Evolutionary conservation across 2,329 filamentous ascomycete species (phyloP), one percentile per base, ranked within the genome.

Genomic region (Verticillium isaacii): DNA sequence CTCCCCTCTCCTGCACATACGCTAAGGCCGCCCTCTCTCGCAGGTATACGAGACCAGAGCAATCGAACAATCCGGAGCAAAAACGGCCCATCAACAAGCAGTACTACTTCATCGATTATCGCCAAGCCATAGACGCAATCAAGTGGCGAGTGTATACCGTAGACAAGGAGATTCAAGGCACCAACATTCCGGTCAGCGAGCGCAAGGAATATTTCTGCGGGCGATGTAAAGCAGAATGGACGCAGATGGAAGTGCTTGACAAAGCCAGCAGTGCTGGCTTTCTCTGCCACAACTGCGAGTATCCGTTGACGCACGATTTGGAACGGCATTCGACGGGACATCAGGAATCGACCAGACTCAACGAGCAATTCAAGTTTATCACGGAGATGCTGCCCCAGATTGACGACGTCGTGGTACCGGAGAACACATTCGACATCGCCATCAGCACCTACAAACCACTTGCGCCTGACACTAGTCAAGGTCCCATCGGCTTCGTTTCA

Each of bases 91-190:
- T 90, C 67, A 93, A 90, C 72, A 87, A 92, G 69, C 96, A 94
- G 65, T 99, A 97, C 82, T 99, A 96, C 79, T 99, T 92, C 77
- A 94, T 99, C 73, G 93, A 97, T 73, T 96, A 96, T 71, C 92
- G 95, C 63, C 90, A 92, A 62, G 92, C 94, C 39, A 92, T 99
- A 71, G 95, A 99, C 77, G 92, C 92, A 57, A 96, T 97, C 77
- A 99, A 99, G 75, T 99, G 91, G 85, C 89, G 92, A 65, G 88
- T 97, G 59, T 93, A 94, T 72, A 89, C 89, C 61, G 87, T 98
- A 68, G 93, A 93, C 67, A 93, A 94, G 73, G 88, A 90, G 60
- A 92, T 98, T 63, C 93, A 97, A 76, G 88, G 89, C 17, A 89
- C 92, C 62, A 91, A 91, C 17, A 88, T 91, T 19, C 89, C 92